Base-by-base conservation (phyloP, 768 basidiomycete species). In the Lactifluus rugatus region DNA sequence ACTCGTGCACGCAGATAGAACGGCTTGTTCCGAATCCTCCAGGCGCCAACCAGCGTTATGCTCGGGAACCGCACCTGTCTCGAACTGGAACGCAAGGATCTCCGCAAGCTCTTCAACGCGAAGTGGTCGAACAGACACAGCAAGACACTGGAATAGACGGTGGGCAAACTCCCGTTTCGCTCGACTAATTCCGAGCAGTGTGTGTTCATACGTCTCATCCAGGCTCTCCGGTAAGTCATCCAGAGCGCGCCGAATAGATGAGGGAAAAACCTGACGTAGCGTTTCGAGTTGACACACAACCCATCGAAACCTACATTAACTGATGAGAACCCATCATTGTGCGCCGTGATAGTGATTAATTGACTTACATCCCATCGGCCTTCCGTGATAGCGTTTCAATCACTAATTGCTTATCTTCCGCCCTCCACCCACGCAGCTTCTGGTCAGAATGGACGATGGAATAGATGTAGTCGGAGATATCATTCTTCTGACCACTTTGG, bases 71-170 rank as follows among this genome's bases (percentile, higher is more conserved):
- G 6, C 16, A 9, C 10, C 21, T 17, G 16, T 0, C 7, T 28
- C 39, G 1, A 56, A 49, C 13, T 21, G 23, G 28, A 42, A 1
- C 31, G 21, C n/a, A 25, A 56, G 48, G 17, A 49, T 26, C 0
- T 49, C 48, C 2, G 55, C 55, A 5, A 56, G 55, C 37, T 56
- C 55, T 31, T 39, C 48, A n/a, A 49, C 39, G 26, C 47, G 41
- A 21, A 56, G 55, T 2, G 48, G 55, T 2, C 48, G 47, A 41
- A 39, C 1, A 5, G 55, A 17, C 7, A 32, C 21, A 2, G 25
- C 17, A 5, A 49, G 45, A 25, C 55, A 56, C 21, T 49, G 48
- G 19, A 56, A 41, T 2, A 56, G 21, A 5, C 47, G 37, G 8
- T 7, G 48, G 0, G 37, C 48, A 9, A 37, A 31, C 41, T 42